phyloP scores from a whole-genome alignment of 306 rosid genomes.

The Lathyrus sativus region DNA sequence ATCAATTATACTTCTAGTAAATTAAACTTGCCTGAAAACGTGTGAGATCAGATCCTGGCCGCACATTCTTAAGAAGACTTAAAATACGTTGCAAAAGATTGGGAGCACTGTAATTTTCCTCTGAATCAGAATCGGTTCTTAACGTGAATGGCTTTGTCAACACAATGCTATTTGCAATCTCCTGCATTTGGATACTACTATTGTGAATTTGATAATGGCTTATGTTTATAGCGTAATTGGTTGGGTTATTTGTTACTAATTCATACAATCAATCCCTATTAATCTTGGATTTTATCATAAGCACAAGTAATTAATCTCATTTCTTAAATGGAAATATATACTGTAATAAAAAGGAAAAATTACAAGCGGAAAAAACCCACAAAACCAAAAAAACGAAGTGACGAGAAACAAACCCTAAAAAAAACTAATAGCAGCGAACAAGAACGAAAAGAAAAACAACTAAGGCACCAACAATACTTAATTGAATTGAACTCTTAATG shows the following conservation, averaged over 20 bases:
- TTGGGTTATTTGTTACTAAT: background rate
- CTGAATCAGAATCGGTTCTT: conserved; percentile 39
- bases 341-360: too few relatives aligned
- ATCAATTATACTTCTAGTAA: too few relatives aligned
- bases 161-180: conserved; percentile 18
- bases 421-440: too few relatives aligned
- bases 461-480: too few relatives aligned
- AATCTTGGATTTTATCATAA: background rate
- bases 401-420: too few relatives aligned
- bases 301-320: too few relatives aligned
- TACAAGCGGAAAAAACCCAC: too few relatives aligned
- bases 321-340: too few relatives aligned
- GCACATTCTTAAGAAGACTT: conserved; percentile 57
- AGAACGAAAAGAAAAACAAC: too few relatives aligned
- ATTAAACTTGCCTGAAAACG: conserved; percentile 55
- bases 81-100: conserved; percentile 55
- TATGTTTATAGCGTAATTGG: background rate
- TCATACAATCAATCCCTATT: background rate
- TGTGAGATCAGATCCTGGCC: conserved; percentile 76
- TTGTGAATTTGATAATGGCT: background rate
- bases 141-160: conserved; percentile 57
- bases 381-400: too few relatives aligned
- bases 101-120: conserved; percentile 51
- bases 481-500: too few relatives aligned
- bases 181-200: conserved; percentile 22